phyloP scores from a whole-genome alignment of 2,329 filamentous ascomycete species.

The Chaetomium sp. region DNA sequence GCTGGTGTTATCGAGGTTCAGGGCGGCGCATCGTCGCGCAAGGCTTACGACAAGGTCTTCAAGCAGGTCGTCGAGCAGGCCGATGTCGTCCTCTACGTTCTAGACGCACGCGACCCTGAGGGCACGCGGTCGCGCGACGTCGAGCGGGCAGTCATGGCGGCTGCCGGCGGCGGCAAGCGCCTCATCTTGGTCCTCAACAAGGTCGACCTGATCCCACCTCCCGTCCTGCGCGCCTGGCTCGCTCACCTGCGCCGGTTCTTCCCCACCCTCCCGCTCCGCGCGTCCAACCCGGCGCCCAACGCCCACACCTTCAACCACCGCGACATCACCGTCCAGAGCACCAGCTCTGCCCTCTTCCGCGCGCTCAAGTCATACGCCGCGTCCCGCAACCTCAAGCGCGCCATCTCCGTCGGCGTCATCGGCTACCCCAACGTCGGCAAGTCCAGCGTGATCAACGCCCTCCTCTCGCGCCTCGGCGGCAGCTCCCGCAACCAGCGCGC shows the following conservation, averaged over 20 bases:
- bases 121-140: slow-evolving; percentile 89
- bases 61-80: slow-evolving; percentile 88
- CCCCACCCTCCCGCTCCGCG: slow-evolving; percentile 85
- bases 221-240: slow-evolving; percentile 83
- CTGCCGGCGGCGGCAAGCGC: slow-evolving; percentile 78
- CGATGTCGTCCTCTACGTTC: slow-evolving; percentile 89
- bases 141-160: slow-evolving; percentile 89
- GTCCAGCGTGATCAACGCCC: slow-evolving; percentile 93
- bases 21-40: slow-evolving; percentile 67
- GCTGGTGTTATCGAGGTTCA: slow-evolving; percentile 54
- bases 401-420: slow-evolving; percentile 88
- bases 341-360: slow-evolving; percentile 80
- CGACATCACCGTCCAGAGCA: slow-evolving; percentile 82
- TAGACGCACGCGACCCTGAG: slow-evolving; percentile 89
- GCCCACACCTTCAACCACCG: slow-evolving; percentile 92
- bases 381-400: slow-evolving; percentile 80
- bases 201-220: slow-evolving; percentile 84
- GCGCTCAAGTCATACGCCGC: slow-evolving; percentile 88
- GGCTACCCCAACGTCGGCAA: slow-evolving; percentile 97
- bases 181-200: slow-evolving; percentile 94
- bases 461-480: slow-evolving; percentile 74
- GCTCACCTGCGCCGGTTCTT: slow-evolving; percentile 83
- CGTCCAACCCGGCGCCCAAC: slow-evolving; percentile 78
- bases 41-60: slow-evolving; percentile 93
- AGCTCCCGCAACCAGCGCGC: slow-evolving; percentile 61